Base-by-base conservation (phyloP, 495 filamentous ascomycete genomes). In the Penicillium nucicola region DNA sequence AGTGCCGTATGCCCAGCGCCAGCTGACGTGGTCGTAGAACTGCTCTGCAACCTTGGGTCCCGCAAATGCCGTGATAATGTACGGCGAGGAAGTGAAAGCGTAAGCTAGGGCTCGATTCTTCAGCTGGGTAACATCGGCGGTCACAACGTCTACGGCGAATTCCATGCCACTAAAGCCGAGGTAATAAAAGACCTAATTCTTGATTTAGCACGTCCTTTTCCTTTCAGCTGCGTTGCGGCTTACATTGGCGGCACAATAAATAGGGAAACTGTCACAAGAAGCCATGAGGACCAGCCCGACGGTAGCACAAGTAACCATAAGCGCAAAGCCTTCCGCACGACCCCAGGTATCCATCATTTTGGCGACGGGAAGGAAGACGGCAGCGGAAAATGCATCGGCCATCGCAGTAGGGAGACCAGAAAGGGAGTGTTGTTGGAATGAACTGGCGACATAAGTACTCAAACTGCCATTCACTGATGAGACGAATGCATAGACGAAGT, bases 331-430 rank as follows among this genome's bases (percentile, higher is more conserved):
- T 43, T 76, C 60, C 55, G 78, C 48, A 61, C 81, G 59, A 46
- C 83, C 85, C 75, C 79, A 87, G 19, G 84, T 66, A 56, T 89
- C 82, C 53, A 87, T 65, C 40, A 87, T 67, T 62, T 87, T 86
- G 37, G 83, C 84, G 13, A 85, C 64, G 0, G 84, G 76, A 23
- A 87, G 68, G 48, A 81, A 84, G 35, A 74, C 64, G 15, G 85
- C 70, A 47, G 84, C 85, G 42, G 76, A 78, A 45, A 85, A 79
- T 43, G 84, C 52, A 53, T 55, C 55, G 14, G 56, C 55, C 25
- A 74, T 53, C 41, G 70, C 55, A 5, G 54, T 53, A 13, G 68
- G 65, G 4, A 64, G 55, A 20, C 53, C 64, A 5, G 65, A 55
- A 2, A 74, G 64, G 2, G 68, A 70, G 20, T 74, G 70, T 7